phyloP scores from a whole-genome alignment of 148 eudicot species.

The Vaccinium corymbosum region DNA sequence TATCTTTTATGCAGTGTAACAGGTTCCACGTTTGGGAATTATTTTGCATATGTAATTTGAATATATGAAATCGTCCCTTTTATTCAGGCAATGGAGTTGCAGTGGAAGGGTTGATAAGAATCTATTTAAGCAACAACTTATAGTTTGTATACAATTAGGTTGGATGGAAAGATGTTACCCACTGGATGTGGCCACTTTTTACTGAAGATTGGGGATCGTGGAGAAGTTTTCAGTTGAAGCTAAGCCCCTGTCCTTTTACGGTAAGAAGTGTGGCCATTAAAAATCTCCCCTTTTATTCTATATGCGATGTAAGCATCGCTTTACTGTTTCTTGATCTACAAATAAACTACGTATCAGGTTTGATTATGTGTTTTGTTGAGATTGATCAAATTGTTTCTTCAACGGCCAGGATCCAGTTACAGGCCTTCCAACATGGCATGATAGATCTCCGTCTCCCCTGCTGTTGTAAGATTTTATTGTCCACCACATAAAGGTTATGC shows the following conservation, averaged over 20 bases:
- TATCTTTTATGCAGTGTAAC: neutral
- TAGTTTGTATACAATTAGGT: slow-evolving; percentile 33
- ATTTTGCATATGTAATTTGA: neutral
- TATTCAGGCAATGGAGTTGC: slow-evolving; percentile 12
- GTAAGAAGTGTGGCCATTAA: slow-evolving; percentile 24
- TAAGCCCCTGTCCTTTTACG: slow-evolving; percentile 80
- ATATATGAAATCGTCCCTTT: neutral
- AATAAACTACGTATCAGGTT: neutral
- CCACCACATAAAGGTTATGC: slow-evolving; percentile 14
- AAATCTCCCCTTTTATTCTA: slow-evolving; percentile 6
- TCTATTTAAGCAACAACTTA: neutral
- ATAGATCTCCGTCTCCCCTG: slow-evolving; percentile 61
- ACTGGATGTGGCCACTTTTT: slow-evolving; percentile 99
- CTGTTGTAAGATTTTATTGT: slow-evolving; percentile 55
- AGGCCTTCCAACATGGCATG: slow-evolving; percentile 77
- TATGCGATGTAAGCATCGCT: neutral
- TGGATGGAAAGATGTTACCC: slow-evolving; percentile 80
- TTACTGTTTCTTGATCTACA: neutral
- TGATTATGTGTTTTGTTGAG: slow-evolving; percentile 6
- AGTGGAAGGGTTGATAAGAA: neutral
- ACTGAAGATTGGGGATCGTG: slow-evolving; percentile 92
- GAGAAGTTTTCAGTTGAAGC: slow-evolving; percentile 71
- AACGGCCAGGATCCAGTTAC: slow-evolving; percentile 80
- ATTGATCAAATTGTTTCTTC: slow-evolving; percentile 14
- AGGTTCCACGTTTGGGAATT: neutral